These are phyloP conservation scores for Castanospermum australe DNA, from an alignment of 306 rosid genomes.

Conservation along the genomic window DNA sequence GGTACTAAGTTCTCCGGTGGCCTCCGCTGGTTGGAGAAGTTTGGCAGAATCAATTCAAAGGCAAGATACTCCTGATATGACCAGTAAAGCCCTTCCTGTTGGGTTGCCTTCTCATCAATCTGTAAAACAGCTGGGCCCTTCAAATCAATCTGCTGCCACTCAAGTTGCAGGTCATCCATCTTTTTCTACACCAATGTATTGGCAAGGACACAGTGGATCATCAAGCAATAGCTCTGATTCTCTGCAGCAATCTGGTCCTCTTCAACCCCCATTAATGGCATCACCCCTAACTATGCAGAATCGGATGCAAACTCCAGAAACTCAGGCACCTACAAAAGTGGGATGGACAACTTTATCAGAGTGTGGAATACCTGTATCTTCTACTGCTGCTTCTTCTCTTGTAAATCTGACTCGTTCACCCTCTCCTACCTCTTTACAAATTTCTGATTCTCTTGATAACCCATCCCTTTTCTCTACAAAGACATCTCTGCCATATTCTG, in stretches of 20 bases:
- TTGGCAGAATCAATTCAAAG: slow-evolving; percentile 42
- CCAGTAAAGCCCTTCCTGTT: slow-evolving; percentile 32
- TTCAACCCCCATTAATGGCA: slow-evolving; percentile 34
- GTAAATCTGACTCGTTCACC: slow-evolving; percentile 40
- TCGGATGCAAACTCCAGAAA: slow-evolving; percentile 36
- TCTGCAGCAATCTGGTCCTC: slow-evolving; percentile 34
- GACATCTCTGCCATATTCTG: slow-evolving; percentile 37
- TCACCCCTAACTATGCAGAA: slow-evolving; percentile 36
- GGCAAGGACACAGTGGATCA: slow-evolving; percentile 41
- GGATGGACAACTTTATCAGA: slow-evolving; percentile 39
- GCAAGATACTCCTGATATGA: slow-evolving; percentile 50
- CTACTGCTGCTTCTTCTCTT: slow-evolving; percentile 31
- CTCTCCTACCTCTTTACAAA: slow-evolving; percentile 32
- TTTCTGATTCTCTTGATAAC: slow-evolving; percentile 41
- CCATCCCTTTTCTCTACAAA: slow-evolving; percentile 39
- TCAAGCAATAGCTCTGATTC: slow-evolving; percentile 31
- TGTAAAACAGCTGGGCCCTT: slow-evolving; percentile 27
- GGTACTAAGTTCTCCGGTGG: slow-evolving; percentile 22
- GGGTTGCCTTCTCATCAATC: slow-evolving; percentile 48
- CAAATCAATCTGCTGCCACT: slow-evolving; percentile 32
- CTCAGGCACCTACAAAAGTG: slow-evolving; percentile 34
- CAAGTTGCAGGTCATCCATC: slow-evolving; percentile 40
- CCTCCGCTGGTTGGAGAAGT: slow-evolving; percentile 39
- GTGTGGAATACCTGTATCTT: slow-evolving; percentile 37
- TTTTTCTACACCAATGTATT: slow-evolving; percentile 36